Evolutionary conservation across 805 yeast species (phyloP).

Genomic region (Zygotorulaspora chibaensis): DNA sequence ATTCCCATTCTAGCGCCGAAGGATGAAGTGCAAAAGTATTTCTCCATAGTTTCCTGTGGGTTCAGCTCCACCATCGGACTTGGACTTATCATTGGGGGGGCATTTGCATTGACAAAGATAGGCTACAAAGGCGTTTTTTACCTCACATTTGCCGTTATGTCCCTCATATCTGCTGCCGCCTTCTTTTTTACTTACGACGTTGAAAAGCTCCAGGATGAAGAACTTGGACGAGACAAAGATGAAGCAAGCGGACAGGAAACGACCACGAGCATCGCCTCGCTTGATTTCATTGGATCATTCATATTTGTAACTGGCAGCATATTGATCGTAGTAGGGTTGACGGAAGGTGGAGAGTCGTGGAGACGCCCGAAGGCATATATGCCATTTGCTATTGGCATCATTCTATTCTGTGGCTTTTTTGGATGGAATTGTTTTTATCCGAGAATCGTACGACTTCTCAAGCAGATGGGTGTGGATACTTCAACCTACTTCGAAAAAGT

Average conservation of each 20-base stretch:
- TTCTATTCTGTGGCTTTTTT: conserved; percentile 29
- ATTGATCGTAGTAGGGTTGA: conserved; percentile 41
- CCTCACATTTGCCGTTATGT: conserved; percentile 35
- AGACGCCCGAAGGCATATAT: conserved; percentile 39
- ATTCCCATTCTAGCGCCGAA: conserved; percentile 33
- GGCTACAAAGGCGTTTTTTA: conserved; percentile 42
- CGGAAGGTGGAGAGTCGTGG: conserved; percentile 46
- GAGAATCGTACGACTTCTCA: conserved; percentile 11
- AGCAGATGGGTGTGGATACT: conserved; percentile 4
- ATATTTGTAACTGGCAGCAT: conserved; percentile 36
- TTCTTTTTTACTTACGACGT: conserved; percentile 33
- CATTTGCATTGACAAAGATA: conserved; percentile 35
- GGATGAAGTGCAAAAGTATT: conserved; percentile 26
- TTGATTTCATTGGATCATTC: conserved; percentile 38
- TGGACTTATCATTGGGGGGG: conserved; percentile 44
- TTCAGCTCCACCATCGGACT: conserved; percentile 36
- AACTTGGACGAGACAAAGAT: conserved; percentile 6
- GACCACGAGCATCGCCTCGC: conserved; percentile 17
- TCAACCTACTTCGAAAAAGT: conserved; percentile 5
- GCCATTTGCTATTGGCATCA: conserved; percentile 39
- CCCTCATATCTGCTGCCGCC: conserved; percentile 19
- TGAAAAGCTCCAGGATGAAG: conserved; percentile 23
- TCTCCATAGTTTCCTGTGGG: conserved; percentile 27
- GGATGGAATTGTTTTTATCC: conserved; percentile 32
- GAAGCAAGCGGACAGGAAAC: conserved; percentile 2